Base-by-base conservation (phyloP, 2,329 filamentous ascomycete species). In the Tolypocladium album region DNA sequence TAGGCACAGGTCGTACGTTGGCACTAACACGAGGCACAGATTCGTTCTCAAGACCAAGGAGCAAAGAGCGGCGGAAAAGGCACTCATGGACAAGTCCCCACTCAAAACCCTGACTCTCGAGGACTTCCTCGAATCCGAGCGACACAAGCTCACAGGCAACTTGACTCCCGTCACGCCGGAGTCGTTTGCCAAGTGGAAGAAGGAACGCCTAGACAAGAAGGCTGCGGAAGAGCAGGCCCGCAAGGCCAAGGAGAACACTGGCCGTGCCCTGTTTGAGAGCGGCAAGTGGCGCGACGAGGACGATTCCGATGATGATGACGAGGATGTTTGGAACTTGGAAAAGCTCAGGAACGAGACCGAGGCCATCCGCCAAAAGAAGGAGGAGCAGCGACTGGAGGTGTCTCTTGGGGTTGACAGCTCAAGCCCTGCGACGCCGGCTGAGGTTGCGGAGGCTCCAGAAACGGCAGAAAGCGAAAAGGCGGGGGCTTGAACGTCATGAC, bases 21-120 rank as follows among this genome's bases (percentile, higher is more conserved):
- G 55, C 56, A 56, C 72, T 74, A 64, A 74, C 64, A 55, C 22
- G 13, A 17, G 40, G 40, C 56, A 5, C 68, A 96, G 92, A 61
- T 99, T 97, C 78, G 81, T 99, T 52, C 83, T 99, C 64, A 99
- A 99, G 80, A 99, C 94, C 22, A 97, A 95, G 76, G 95, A 97
- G 73, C 94, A 99, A 74, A 85, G 91, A 67, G 92, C 91, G 2
- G 92, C 92, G 27, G 95, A 99, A 75, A 99, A 97, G 78, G 94
- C 94, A 3, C 78, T 97, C 60, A 81, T 96, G 82, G 94, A 97
- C 75, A 99, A 99, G 77, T 95, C 90, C 9, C 93, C 95, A 7
- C 81, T 97, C 61, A 92, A 92, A 72, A 97, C 94, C 1, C 82
- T 99, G 58, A 99, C 94, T 0, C 82, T 99, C 55, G 94, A 99